These are phyloP conservation scores for Fusarium miscanthi DNA, from an alignment of 2,329 filamentous ascomycete species.

Conservation along the genomic window DNA sequence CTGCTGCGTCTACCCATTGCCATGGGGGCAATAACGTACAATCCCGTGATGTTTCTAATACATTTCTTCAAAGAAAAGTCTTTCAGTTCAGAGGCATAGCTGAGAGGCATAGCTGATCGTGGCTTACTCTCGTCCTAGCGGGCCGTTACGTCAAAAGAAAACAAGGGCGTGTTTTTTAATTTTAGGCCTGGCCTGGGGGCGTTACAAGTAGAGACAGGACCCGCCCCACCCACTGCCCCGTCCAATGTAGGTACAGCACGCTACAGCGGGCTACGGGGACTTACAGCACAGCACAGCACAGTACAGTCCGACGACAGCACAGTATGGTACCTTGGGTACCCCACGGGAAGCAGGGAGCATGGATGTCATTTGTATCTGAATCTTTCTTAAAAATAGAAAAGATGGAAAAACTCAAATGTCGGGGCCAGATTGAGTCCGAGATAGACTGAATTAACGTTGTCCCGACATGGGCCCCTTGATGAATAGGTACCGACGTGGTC, in stretches of 20 bases:
- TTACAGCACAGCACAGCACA: conserved; percentile 22
- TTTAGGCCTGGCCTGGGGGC: background rate
- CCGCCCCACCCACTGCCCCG: background rate
- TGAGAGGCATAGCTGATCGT: background rate
- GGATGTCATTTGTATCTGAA: conserved; percentile 8
- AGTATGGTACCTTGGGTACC: background rate
- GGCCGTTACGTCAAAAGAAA: conserved; percentile 10
- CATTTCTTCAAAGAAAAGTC: background rate
- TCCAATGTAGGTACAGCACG: conserved; percentile 19
- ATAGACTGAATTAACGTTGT: conserved; percentile 11
- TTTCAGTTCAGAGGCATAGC: background rate
- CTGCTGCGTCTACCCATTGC: conserved; percentile 3
- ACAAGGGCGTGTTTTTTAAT: background rate
- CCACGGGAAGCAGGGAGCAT: conserved; percentile 1
- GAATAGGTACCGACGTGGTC: background rate
- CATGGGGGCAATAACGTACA: background rate
- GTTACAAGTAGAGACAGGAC: conserved; percentile 20
- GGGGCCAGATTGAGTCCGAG: background rate
- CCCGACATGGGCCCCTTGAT: background rate
- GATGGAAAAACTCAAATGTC: background rate
- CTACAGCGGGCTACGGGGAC: background rate
- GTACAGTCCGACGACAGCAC: background rate
- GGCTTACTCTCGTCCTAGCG: background rate
- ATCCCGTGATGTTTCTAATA: background rate
- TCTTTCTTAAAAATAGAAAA: conserved; percentile 7